Conservation (phyloP, 148 eudicot genomes). For the Camellia lanceoleosa region DNA sequence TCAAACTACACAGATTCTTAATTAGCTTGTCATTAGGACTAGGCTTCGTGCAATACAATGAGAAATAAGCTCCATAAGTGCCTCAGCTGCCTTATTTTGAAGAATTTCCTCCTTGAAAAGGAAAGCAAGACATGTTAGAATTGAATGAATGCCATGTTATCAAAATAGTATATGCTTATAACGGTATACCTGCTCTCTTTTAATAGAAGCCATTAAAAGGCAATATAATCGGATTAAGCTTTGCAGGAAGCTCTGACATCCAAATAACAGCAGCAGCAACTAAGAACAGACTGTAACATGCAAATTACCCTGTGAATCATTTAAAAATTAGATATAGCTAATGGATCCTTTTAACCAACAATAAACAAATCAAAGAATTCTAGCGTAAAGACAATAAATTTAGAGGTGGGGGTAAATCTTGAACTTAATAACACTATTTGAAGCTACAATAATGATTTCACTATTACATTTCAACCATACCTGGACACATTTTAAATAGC, state of each 20-base stretch:
- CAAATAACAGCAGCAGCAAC: conserved; percentile 78
- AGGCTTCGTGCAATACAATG: conserved; percentile 81
- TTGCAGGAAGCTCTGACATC: conserved; percentile 90
- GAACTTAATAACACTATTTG: background rate
- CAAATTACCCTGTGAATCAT: conserved; percentile 43
- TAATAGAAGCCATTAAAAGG: conserved; percentile 95
- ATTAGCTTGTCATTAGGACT: conserved; percentile 92
- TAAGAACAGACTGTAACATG: conserved; percentile 53
- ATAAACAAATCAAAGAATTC: background rate
- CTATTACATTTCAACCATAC: conserved; percentile 36
- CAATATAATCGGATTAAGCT: conserved; percentile 84
- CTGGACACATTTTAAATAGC: conserved; percentile 97
- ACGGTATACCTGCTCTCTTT: conserved; percentile 67
- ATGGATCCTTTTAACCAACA: background rate
- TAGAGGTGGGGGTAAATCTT: background rate
- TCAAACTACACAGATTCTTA: conserved; percentile 78
- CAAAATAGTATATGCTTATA: conserved; percentile 5
- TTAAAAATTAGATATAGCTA: background rate
- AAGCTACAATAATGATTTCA: conserved; percentile 9
- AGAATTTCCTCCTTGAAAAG: conserved; percentile 74
- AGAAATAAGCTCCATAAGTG: conserved; percentile 85
- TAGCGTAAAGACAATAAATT: background rate
- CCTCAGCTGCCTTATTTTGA: conserved; percentile 92
- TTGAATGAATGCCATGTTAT: background rate
- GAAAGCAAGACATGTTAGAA: conserved; percentile 7